Evolutionary conservation across 2,329 filamentous ascomycete genomes (phyloP), one percentile per base, ranked within the genome.

Genomic region (Pseudocercospora fijiensis): DNA sequence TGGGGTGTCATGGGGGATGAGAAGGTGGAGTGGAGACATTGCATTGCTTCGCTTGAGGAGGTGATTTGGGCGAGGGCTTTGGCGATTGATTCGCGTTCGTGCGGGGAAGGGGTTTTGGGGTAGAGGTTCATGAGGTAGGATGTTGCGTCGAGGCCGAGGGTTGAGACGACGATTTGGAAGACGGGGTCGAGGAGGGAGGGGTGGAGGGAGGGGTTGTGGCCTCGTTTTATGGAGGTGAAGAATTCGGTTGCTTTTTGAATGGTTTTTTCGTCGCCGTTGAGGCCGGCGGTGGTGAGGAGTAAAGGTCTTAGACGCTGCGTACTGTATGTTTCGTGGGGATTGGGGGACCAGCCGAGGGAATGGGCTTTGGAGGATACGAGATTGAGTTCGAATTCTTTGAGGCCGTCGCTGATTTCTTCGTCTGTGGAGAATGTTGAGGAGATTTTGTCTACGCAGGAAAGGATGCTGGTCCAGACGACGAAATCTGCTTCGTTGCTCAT

Each of bases 201-300:
- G n/a, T 63, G 56, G 26, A 60, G 18, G 1, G n/a, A 30, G 7
- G 1, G 22, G 2, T 45, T 1, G 9, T 55, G n/a, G 13, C 47
- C 37, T 8, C 33, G 2, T 47, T 30, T 22, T 3, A 59, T 33
- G 2, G 18, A 1, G 18, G 51, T n/a, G 27, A 53, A 59, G 8
- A 59, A 22, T 9, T 60, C 11, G 28, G n/a, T 41, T 22, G 49
- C 61, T 30, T 53, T 30, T 11, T 24, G 3, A 3, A 56, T 18
- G 2, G 27, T 27, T 10, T 9, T 0, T 24, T 55, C 56, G 45
- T 63, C 47, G 11, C 61, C 61, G n/a, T 18, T 20, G 10, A 60
- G 57, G 1, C 33, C 57, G 20, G 57, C 56, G 9, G 57, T 47
- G 30, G 30, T 47, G 10, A 63, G 28, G 5, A 63, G 57, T 6